A percentile compares a stretch with the other conserved stretches of the same genome.
Conservation (phyloP, 1,284 basidiomycete genomes). For the Cryptococcus deneoformans region DNA sequence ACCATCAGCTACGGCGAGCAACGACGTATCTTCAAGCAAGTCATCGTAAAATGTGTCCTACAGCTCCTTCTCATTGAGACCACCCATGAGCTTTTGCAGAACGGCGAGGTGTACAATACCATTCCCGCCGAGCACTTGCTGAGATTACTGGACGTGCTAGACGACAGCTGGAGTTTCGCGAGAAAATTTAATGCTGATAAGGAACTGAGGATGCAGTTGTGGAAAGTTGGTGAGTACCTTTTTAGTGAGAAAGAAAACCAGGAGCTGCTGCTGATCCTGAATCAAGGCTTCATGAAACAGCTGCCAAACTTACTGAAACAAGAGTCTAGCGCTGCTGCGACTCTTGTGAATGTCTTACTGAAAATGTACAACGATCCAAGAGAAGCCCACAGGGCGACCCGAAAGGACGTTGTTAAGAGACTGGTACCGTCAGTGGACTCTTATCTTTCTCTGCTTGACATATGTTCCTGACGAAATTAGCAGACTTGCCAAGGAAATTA, state of each 20-base stretch:
- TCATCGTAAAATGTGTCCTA: slow-evolving; percentile 99
- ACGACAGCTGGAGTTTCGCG: slow-evolving; percentile 97
- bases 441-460: background rate
- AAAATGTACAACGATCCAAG: slow-evolving; percentile 94
- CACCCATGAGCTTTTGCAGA: slow-evolving; percentile 91
- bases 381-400: slow-evolving; percentile 73
- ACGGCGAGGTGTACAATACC: slow-evolving; percentile 84
- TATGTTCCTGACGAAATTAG: background rate
- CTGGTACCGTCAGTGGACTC: slow-evolving; percentile 73
- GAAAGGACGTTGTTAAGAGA: slow-evolving; percentile 79
- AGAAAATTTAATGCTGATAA: slow-evolving; percentile 98
- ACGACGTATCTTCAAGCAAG: slow-evolving; percentile 93
- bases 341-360: slow-evolving; percentile 85
- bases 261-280: background rate
- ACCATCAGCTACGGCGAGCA: slow-evolving; percentile 58
- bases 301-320: slow-evolving; percentile 97
- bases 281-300: slow-evolving; percentile 97
- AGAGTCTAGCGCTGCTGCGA: slow-evolving; percentile 95
- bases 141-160: slow-evolving; percentile 88
- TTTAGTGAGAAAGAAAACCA: background rate
- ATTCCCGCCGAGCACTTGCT: slow-evolving; percentile 94
- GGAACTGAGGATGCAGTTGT: slow-evolving; percentile 90
- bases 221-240: slow-evolving; percentile 89
- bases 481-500: slow-evolving; percentile 84
- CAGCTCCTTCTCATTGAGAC: slow-evolving; percentile 97